Evolutionary conservation across 768 basidiomycete genomes (phyloP).

Genomic region (Phylloporus sp.): DNA sequence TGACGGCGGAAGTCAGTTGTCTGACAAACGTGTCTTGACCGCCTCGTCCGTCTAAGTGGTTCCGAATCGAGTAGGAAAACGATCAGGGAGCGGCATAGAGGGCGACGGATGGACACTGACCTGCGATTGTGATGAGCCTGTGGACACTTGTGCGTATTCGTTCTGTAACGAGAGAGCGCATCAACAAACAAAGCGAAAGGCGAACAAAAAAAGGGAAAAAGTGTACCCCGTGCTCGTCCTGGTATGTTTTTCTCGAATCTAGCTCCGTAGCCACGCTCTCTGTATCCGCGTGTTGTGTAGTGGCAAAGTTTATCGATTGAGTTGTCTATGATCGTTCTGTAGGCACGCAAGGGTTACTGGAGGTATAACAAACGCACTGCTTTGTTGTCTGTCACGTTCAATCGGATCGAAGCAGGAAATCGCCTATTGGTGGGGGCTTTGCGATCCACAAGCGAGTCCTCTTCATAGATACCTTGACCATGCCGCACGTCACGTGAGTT

Average conservation of each 20-base stretch:
- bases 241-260: constrained; percentile 17
- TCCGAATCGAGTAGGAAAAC: not conserved
- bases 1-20: not conserved
- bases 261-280: constrained; percentile 6
- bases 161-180: constrained; percentile 1
- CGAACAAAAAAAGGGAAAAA: not conserved
- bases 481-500: constrained; percentile 17
- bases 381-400: constrained; percentile 14
- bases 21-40: not conserved
- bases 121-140: constrained; percentile 19
- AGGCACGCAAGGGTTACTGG: not conserved
- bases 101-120: not conserved
- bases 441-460: constrained; percentile 14
- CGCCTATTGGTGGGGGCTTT: not conserved
- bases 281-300: not conserved
- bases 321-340: constrained; percentile 7
- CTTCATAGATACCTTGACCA: constrained; percentile 25
- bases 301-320: constrained; percentile 15
- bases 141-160: constrained; percentile 14
- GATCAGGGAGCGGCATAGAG: not conserved
- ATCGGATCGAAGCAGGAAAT: constrained; percentile 7
- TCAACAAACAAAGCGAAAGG: not conserved
- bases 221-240: constrained; percentile 13
- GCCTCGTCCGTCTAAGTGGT: not conserved
- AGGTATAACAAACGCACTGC: constrained; percentile 6